Evolutionary conservation across 2,329 filamentous ascomycete genomes (phyloP).

Genomic region (Pseudogymnoascus pannorum): DNA sequence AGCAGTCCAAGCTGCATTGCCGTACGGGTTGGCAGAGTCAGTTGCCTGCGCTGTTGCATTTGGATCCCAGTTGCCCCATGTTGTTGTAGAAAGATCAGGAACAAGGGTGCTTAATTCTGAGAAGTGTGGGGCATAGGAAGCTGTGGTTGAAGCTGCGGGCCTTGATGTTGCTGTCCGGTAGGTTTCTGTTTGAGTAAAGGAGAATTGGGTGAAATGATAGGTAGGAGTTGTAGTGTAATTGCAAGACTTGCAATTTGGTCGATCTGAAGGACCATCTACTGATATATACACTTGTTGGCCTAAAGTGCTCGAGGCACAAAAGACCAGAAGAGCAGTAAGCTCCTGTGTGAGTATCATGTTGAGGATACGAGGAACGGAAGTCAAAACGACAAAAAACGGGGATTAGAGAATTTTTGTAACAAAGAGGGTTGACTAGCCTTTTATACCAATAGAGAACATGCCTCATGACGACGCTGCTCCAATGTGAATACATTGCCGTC

Average conservation of each 20-base stretch:
- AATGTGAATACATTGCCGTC: background rate
- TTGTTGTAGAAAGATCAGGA: slow-evolving; percentile 31
- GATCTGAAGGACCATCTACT: slow-evolving; percentile 24
- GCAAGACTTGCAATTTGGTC: slow-evolving; percentile 26
- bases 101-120: slow-evolving; percentile 30
- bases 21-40: slow-evolving; percentile 31
- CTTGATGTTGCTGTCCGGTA: slow-evolving; percentile 32
- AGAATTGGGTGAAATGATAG: slow-evolving; percentile 26
- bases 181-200: slow-evolving; percentile 34
- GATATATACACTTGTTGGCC: slow-evolving; percentile 31
- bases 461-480: background rate
- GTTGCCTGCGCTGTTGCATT: slow-evolving; percentile 29
- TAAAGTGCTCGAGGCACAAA: background rate
- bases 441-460: background rate
- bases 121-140: slow-evolving; percentile 31
- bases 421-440: background rate
- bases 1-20: slow-evolving; percentile 33
- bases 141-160: slow-evolving; percentile 25
- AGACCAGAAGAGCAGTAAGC: background rate
- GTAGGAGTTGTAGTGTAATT: slow-evolving; percentile 22
- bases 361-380: background rate
- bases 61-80: slow-evolving; percentile 36
- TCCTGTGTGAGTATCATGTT: background rate
- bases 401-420: background rate
- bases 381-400: background rate